A percentile compares a stretch with the other conserved stretches of the same genome.
Conservation (phyloP, 805 yeast genomes). For the Blastobotrys robertii region DNA sequence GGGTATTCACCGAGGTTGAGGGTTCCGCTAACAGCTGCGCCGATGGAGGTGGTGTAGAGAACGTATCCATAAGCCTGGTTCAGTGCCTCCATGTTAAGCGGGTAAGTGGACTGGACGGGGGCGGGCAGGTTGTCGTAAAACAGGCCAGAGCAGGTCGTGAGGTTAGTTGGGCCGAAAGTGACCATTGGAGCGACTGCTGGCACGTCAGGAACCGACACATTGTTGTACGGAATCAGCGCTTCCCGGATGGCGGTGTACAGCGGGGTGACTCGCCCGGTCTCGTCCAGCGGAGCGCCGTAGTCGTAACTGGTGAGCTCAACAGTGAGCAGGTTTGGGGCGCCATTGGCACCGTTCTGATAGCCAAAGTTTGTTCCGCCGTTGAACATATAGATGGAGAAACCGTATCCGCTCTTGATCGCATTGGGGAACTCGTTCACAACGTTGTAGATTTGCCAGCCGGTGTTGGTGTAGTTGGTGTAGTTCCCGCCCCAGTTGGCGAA, state of each 20-base stretch:
- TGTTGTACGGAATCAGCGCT: background rate
- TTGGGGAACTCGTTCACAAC: too few relatives aligned
- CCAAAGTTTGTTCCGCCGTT: constrained; percentile 5
- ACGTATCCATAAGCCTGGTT: constrained; percentile 2
- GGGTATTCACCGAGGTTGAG: constrained; percentile 2
- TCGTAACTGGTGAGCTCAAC: constrained; percentile 1
- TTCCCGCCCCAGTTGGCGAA: constrained; percentile 1
- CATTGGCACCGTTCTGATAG: constrained; percentile 2
- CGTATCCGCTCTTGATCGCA: too few relatives aligned
- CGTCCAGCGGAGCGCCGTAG: constrained; percentile 6
- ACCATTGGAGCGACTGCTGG: background rate
- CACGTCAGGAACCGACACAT: background rate
- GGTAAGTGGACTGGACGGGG: background rate
- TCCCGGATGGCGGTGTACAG: constrained; percentile 1
- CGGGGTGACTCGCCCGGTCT: constrained; percentile 2
- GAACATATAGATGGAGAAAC: constrained; percentile 2
- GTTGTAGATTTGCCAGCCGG: background rate
- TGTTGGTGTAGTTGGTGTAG: background rate
- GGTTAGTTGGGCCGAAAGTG: background rate
- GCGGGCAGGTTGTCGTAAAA: background rate
- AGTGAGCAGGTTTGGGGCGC: background rate
- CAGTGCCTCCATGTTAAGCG: constrained; percentile 4
- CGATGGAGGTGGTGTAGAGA: background rate
- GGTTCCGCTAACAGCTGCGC: background rate
- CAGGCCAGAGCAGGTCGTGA: background rate